A percentile compares a stretch with the other conserved stretches of the same genome.
Evolutionary conservation across 192 early-diverging fungal species (phyloP).

Genomic region (Backusella mclennaniae): DNA sequence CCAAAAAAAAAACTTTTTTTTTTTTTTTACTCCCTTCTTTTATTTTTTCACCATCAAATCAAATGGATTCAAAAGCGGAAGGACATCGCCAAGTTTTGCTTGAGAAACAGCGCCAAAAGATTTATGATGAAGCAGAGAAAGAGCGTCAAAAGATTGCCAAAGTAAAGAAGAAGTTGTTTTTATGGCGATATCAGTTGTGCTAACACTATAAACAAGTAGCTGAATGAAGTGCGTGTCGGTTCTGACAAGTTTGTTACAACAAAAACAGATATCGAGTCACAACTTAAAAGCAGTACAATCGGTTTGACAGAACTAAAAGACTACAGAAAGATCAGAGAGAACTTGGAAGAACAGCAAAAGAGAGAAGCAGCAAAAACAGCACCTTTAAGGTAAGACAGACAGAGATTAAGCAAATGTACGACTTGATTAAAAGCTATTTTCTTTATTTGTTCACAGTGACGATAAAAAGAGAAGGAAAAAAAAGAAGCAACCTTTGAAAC

Average conservation of each 20-base stretch:
- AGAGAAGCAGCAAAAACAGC: slow-evolving; percentile 67
- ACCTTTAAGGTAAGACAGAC: slow-evolving; percentile 25
- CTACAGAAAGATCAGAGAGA: slow-evolving; percentile 81
- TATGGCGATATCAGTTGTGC: no score
- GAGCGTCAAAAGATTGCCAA: slow-evolving; percentile 74
- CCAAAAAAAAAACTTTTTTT: not conserved
- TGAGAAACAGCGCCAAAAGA: slow-evolving; percentile 68
- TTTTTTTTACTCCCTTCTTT: not conserved
- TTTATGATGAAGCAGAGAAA: slow-evolving; percentile 67
- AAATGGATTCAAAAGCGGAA: slow-evolving; percentile 40
- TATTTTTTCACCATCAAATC: not conserved
- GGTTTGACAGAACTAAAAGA: slow-evolving; percentile 89
- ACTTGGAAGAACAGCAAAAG: slow-evolving; percentile 80
- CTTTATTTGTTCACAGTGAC: slow-evolving; percentile 28
- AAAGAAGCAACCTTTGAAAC: slow-evolving; percentile 57
- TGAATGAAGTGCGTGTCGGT: slow-evolving; percentile 66
- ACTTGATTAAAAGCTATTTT: not conserved
- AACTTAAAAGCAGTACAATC: slow-evolving; percentile 85
- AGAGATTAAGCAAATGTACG: not conserved
- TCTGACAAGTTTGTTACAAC: slow-evolving; percentile 79
- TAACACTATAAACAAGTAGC: slow-evolving; percentile 33
- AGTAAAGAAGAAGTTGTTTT: slow-evolving; percentile 16
- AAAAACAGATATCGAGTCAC: slow-evolving; percentile 73
- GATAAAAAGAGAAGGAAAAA: slow-evolving; percentile 67
- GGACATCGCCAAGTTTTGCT: slow-evolving; percentile 60